These are phyloP conservation scores for Lanmaoa rubissima DNA, from an alignment of 768 basidiomycete species.

Conservation along the genomic window DNA sequence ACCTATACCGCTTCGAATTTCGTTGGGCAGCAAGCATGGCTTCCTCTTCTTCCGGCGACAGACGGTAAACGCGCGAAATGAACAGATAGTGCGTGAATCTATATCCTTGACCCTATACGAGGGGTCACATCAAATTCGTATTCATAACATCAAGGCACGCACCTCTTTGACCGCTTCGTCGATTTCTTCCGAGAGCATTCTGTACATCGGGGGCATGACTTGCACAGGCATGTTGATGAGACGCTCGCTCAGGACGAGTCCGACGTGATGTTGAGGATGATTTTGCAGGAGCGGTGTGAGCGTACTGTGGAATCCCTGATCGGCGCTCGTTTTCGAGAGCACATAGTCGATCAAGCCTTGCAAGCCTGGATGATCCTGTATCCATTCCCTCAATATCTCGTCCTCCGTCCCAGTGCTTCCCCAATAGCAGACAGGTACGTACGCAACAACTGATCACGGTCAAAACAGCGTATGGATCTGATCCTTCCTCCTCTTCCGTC, in stretches of 20 bases:
- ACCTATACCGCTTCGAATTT: conserved; percentile 38
- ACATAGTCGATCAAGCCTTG: conserved; percentile 70
- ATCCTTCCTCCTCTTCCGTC: conserved; percentile 53
- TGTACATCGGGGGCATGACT: conserved; percentile 88
- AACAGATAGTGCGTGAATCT: conserved; percentile 72
- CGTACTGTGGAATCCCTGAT: conserved; percentile 49
- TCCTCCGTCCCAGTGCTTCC: neutral
- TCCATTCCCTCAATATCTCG: neutral
- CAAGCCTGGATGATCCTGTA: conserved; percentile 71
- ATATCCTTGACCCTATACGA: conserved; percentile 54
- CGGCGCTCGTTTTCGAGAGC: conserved; percentile 53
- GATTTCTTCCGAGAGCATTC: conserved; percentile 85
- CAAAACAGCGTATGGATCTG: conserved; percentile 84
- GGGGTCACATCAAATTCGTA: neutral
- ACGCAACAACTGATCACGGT: conserved; percentile 82
- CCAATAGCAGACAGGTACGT: conserved; percentile 19
- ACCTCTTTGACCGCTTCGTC: conserved; percentile 67
- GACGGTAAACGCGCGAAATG: conserved; percentile 75
- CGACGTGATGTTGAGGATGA: conserved; percentile 50
- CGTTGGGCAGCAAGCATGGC: conserved; percentile 42
- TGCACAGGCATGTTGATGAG: conserved; percentile 96
- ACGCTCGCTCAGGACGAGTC: conserved; percentile 83
- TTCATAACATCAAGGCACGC: conserved; percentile 22
- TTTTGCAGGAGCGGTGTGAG: conserved; percentile 43
- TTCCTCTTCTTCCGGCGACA: conserved; percentile 67